A percentile compares a stretch with the other conserved stretches of the same genome.
These are phyloP conservation scores for Botrytis pseudocinerea DNA, from an alignment of 2,329 filamentous ascomycete genomes.

Conservation along the genomic window DNA sequence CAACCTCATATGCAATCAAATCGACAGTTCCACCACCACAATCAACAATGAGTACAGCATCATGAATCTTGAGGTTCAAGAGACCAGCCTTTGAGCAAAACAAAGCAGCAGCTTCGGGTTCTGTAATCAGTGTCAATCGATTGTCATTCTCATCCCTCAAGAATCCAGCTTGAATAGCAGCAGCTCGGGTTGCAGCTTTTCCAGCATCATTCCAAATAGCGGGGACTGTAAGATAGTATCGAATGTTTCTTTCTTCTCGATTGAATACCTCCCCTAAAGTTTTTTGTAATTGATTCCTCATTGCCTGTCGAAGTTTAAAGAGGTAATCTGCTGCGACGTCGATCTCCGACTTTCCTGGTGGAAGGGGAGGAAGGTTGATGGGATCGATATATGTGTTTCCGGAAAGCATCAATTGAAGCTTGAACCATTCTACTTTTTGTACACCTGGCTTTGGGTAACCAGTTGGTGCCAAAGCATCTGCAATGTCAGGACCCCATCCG, in stretches of 20 bases:
- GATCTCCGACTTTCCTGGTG: constrained; percentile 97
- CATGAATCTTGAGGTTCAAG: constrained; percentile 94
- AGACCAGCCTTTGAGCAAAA: constrained; percentile 98
- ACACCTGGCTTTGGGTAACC: constrained; percentile 97
- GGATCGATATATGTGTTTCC: constrained; percentile 99
- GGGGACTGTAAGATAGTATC: constrained; percentile 97
- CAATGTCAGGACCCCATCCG: constrained; percentile 98
- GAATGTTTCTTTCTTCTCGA: constrained; percentile 94
- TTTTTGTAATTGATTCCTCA: constrained; percentile 94
- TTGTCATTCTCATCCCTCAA: constrained; percentile 97
- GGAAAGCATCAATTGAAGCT: constrained; percentile 96
- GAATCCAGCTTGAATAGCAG: constrained; percentile 96
- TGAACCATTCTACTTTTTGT: constrained; percentile 99
- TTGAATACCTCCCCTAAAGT: constrained; percentile 97
- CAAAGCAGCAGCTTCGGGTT: constrained; percentile 94
- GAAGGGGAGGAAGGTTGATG: constrained; percentile 95
- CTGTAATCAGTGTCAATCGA: constrained; percentile 87
- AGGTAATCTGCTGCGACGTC: constrained; percentile 99
- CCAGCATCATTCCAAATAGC: constrained; percentile 99
- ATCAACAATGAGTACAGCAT: constrained; percentile 97
- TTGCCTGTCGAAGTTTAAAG: constrained; percentile 95
- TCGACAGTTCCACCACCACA: constrained; percentile 98
- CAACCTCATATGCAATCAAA: constrained; percentile 97
- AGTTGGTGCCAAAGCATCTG: constrained; percentile 91
- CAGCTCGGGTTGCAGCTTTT: constrained; percentile 93